Evolutionary conservation across 371 early-diverging fungal species (phyloP), one percentile per base, ranked within the genome.

Genomic region (Mucor velutinosus): DNA sequence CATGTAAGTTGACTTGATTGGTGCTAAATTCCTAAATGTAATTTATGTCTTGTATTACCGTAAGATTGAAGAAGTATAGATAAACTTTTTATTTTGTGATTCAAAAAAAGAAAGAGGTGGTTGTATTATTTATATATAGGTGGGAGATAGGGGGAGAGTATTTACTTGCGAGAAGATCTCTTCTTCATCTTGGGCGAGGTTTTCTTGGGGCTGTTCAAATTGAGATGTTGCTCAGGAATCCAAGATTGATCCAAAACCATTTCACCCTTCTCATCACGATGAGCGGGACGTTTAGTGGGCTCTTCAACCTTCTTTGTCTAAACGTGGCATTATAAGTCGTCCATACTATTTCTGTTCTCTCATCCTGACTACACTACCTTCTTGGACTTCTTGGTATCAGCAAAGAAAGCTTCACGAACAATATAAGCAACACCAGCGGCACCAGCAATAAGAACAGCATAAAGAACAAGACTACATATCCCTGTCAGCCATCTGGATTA

Each of bases 211-310:
- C 73, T 76, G 60, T 62, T 66, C 49, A 65, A 64, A 69, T 76
- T 76, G 12, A 78, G 76, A 30, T 83, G 79, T 2, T 74, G 72
- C 27, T 80, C 79, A 62, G 83, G 83, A 55, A 83, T 83, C 83
- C 83, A 83, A 27, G 83, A 78, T 65, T 83, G 71, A 69, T 83
- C 83, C 65, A 83, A 72, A 37, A 83, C 78, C 80, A 83, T 75
- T 15, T 83, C 70, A 56, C 83, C 83, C 75, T 76, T 77, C 62
- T 80, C 83, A 66, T 83, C 79, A 73, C 83, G 83, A n/a, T 83
- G 83, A 49, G 79, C 68, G 59, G 79, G 75, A 55, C 73, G 76
- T 27, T 69, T 76, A 69, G 64, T 65, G 17, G 64, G 45, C 55
- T 76, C 80, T 32, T 66, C 67, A 27, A 58, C 66, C 69, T 77